A percentile compares a stretch with the other conserved stretches of the same genome.
phyloP scores from a whole-genome alignment of 2,329 filamentous ascomycete genomes.

The Monilinia fructigena region DNA sequence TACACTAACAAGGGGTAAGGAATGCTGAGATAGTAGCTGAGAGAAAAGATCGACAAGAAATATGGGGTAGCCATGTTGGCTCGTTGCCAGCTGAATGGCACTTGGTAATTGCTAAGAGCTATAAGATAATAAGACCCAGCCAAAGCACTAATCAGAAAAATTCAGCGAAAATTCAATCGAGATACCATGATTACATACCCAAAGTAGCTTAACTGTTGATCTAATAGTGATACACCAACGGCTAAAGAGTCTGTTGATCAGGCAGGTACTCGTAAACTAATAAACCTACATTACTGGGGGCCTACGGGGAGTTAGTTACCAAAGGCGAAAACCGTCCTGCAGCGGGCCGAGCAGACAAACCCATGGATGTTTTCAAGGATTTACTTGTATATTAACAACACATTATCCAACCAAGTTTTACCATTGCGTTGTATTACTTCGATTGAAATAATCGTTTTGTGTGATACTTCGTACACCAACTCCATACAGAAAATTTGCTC shows the following conservation, averaged over 20 bases:
- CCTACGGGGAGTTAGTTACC: constrained; percentile 4
- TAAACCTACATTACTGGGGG: neutral
- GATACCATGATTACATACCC: neutral
- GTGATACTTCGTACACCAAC: constrained; percentile 6
- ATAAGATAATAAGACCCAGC: neutral
- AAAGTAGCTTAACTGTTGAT: neutral
- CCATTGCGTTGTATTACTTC: constrained; percentile 1
- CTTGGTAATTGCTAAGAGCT: neutral
- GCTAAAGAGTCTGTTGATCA: neutral
- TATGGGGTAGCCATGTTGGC: constrained; percentile 1
- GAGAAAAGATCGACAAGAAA: neutral
- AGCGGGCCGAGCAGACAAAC: constrained; percentile 36
- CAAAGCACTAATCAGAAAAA: neutral
- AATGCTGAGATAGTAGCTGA: neutral
- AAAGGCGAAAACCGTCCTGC: constrained; percentile 33
- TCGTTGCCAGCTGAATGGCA: constrained; percentile 21
- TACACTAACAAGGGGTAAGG: neutral
- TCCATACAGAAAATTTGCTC: constrained; percentile 11
- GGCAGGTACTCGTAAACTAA: constrained; percentile 4
- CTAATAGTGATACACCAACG: too few relatives aligned
- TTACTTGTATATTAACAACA: constrained; percentile 10
- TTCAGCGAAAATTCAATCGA: neutral
- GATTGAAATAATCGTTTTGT: neutral
- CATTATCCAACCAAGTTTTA: constrained; percentile 7
- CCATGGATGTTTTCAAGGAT: constrained; percentile 7